A percentile compares a stretch with the other conserved stretches of the same genome.
Conservation (phyloP, 139 green algal species). For the Coccomyxa sp. region DNA sequence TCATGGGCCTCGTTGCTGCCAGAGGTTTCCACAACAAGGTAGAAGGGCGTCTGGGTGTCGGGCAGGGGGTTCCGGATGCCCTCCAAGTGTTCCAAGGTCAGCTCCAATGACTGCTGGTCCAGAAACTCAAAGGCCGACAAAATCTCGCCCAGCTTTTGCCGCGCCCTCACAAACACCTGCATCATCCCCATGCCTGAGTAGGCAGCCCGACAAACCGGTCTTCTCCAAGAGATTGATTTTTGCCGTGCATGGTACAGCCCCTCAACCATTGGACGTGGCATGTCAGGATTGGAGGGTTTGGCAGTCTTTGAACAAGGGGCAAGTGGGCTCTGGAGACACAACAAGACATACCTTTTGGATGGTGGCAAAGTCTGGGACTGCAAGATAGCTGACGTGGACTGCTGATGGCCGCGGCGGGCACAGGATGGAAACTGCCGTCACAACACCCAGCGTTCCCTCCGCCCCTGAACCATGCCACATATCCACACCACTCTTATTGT, state of each 20-base stretch:
- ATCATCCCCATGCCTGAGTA: background rate
- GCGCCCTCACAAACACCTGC: constrained; percentile 55
- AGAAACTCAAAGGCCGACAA: constrained; percentile 88
- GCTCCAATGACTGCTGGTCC: constrained; percentile 62
- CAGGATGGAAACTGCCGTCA: constrained; percentile 79
- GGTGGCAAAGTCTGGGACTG: constrained; percentile 15
- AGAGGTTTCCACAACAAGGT: constrained; percentile 88
- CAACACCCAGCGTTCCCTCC: constrained; percentile 91
- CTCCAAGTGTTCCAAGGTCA: constrained; percentile 50
- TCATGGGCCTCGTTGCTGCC: constrained; percentile 54
- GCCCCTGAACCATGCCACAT: constrained; percentile 23
- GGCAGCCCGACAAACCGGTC: background rate
- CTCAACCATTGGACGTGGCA: no score
- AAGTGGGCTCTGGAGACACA: no score
- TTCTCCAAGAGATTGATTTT: background rate
- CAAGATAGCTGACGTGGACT: constrained; percentile 73
- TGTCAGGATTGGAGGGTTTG: no score
- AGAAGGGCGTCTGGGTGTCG: constrained; percentile 57
- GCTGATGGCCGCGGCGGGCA: constrained; percentile 59
- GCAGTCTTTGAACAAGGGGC: no score
- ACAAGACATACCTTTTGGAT: background rate
- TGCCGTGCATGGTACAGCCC: no score
- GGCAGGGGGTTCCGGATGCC: constrained; percentile 58
- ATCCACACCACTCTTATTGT: no score
- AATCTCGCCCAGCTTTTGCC: constrained; percentile 72